A percentile compares a stretch with the other conserved stretches of the same genome.
phyloP scores from a whole-genome alignment of 805 yeast species.

The Ogataea haglerorum region DNA sequence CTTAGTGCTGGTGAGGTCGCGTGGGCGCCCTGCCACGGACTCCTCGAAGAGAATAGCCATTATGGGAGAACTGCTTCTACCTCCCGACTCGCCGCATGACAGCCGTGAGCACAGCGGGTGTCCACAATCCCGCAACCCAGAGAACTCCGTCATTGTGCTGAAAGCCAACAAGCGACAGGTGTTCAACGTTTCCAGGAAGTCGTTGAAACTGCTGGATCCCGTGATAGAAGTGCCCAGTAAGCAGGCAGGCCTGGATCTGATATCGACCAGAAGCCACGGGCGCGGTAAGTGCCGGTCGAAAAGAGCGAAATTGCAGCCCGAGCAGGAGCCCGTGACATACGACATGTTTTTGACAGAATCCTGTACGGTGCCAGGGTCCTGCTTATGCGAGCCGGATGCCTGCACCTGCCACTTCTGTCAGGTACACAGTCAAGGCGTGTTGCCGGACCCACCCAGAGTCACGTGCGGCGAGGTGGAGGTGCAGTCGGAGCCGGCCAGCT shows the following conservation, averaged over 20 bases:
- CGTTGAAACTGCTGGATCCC: conserved; percentile 33
- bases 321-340: conserved; percentile 15
- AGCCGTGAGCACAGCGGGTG: conserved; percentile 8
- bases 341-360: conserved; percentile 33
- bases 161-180: conserved; percentile 35
- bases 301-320: not conserved
- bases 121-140: not conserved
- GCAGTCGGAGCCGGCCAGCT: not conserved
- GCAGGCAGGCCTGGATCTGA: conserved; percentile 31
- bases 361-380: conserved; percentile 35
- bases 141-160: conserved; percentile 30
- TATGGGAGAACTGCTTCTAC: conserved; percentile 37
- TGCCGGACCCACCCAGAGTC: conserved; percentile 5
- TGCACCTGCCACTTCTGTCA: conserved; percentile 33
- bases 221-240: conserved; percentile 33
- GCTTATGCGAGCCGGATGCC: conserved; percentile 31
- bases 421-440: conserved; percentile 23
- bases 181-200: conserved; percentile 35
- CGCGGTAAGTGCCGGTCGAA: conserved; percentile 13
- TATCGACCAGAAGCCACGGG: conserved; percentile 24
- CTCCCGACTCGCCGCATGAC: conserved; percentile 3
- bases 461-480: conserved; percentile 22
- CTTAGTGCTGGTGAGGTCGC: conserved; percentile 78
- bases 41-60: conserved; percentile 59
- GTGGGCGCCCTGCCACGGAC: conserved; percentile 78